A percentile compares a stretch with the other conserved stretches of the same genome.
These are phyloP conservation scores for Coemansia sp. DNA, from an alignment of 192 early-diverging fungal species.

Conservation along the genomic window DNA sequence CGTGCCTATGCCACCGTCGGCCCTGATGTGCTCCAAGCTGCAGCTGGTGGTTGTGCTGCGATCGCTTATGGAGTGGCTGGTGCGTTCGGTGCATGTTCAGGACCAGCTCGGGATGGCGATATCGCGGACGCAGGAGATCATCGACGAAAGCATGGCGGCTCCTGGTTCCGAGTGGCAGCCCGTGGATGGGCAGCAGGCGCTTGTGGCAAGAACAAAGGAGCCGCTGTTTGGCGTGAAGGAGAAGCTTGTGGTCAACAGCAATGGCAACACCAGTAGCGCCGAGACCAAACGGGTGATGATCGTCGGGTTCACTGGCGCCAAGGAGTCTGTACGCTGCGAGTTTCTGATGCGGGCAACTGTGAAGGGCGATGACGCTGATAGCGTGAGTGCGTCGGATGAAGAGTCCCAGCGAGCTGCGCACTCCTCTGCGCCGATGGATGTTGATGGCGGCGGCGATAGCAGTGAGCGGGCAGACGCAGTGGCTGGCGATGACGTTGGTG, in stretches of 20 bases:
- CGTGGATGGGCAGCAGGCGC: not conserved
- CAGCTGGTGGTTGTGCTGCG: conserved; percentile 42
- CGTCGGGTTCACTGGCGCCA: conserved; percentile 45
- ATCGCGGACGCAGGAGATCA: conserved; percentile 30
- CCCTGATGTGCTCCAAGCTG: conserved; percentile 28
- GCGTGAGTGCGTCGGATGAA: not conserved
- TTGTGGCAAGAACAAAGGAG: conserved; percentile 7
- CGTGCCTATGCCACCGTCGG: conserved; percentile 42
- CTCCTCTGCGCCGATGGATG: conserved; percentile 10
- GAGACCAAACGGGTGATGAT: conserved; percentile 38
- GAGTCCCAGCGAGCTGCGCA: not conserved
- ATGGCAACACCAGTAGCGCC: conserved; percentile 4
- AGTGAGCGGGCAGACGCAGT: not conserved
- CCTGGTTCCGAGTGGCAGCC: not conserved
- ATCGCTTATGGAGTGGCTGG: conserved; percentile 52
- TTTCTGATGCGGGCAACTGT: conserved; percentile 43
- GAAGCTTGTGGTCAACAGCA: conserved; percentile 36
- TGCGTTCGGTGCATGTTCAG: conserved; percentile 42
- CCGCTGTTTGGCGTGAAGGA: conserved; percentile 42
- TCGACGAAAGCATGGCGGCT: conserved; percentile 8
- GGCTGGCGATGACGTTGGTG: not conserved
- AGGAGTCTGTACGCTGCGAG: conserved; percentile 50
- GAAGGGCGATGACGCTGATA: not conserved
- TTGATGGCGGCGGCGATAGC: conserved; percentile 5
- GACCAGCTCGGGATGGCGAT: conserved; percentile 49